Percentiles rank a stretch among this genome's conserved stretches.
These are phyloP conservation scores for Entomortierella beljakovae DNA, from an alignment of 192 early-diverging fungal species.

Conservation along the genomic window DNA sequence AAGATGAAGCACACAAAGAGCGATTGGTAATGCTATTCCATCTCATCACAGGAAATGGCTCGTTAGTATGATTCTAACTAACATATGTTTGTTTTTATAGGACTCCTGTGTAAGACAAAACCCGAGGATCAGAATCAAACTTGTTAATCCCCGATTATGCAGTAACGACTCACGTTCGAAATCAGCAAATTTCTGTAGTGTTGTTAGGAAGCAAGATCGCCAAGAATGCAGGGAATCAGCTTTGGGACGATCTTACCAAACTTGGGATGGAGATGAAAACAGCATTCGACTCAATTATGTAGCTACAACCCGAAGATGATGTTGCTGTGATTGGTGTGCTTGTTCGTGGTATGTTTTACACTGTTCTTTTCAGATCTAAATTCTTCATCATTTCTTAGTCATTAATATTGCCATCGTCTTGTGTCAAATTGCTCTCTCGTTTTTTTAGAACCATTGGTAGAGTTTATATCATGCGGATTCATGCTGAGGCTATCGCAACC, in stretches of 20 bases:
- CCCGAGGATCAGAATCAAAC: conserved; percentile 12
- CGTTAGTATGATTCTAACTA: background rate
- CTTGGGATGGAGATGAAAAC: conserved; percentile 20
- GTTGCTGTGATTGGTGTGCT: conserved; percentile 24
- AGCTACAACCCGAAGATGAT: conserved; percentile 16
- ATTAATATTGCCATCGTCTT: background rate
- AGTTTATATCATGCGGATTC: conserved; percentile 27
- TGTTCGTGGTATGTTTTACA: conserved; percentile 18
- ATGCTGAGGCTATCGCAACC: conserved; percentile 45
- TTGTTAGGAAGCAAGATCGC: conserved; percentile 21
- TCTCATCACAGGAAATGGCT: background rate
- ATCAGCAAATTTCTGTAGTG: conserved; percentile 18
- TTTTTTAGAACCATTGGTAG: conserved; percentile 32
- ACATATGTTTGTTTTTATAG: conserved; percentile 2
- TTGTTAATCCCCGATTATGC: conserved; percentile 25
- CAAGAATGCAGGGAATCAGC: conserved; percentile 13
- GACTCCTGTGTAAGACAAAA: conserved; percentile 22
- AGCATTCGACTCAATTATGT: conserved; percentile 23
- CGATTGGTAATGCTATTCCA: conserved; percentile 13
- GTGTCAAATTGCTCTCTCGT: background rate
- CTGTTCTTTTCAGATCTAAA: background rate
- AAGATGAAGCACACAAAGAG: conserved; percentile 25
- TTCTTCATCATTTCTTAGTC: background rate
- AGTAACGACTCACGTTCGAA: conserved; percentile 23
- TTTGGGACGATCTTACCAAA: conserved; percentile 26